Evolutionary conservation across 2,329 filamentous ascomycete species (phyloP), one percentile per base, ranked within the genome.

Genomic region (Colletotrichum plurivorum): DNA sequence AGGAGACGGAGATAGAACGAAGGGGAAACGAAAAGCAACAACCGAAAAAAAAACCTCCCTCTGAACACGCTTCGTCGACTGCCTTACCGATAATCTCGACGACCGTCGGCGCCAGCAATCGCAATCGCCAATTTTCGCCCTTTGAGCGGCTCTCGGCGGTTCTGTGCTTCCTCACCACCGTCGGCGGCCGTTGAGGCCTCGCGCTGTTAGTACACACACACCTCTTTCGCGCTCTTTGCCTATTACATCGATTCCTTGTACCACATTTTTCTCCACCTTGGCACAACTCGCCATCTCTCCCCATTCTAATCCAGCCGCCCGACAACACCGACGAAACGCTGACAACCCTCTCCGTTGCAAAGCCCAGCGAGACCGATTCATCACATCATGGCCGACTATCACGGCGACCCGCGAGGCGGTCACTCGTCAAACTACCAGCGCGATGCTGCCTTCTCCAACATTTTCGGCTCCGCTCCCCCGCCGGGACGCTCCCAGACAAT

Each of bases 381-480:
- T 68, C 45, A 64, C 70, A 81, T 72, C 76, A 90, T 90, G 88
- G 85, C 87, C 75, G 87, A 90, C 76, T 89, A 89, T 74, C 86
- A 85, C 71, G 83, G 87, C 77, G 81, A 80, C 73, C 80, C 80
- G 58, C 80, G 82, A 65, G 83, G 82, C 64, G 83, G 85, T 73
- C 86, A 88, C 85, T 77, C 84, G 63, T 83, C 85, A 72, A 86
- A 87, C 77, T 86, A 85, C 76, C 93, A 96, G 82, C 92, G 96
- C 83, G 95, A 99, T 89, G 94, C 94, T 74, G 96, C 95, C 73
- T 99, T 97, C 81, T 94, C 93, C 73, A 95, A 95, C 83, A 98
- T 98, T 78, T 99, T 98, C 79, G 96, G 95, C 74, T 91, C 90
- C 73, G 88, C 93, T 73, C 94, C 94, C 72, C 94, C 94, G 54